Evolutionary conservation across 371 early-diverging fungal species (phyloP).

Genomic region (Circinella minor): DNA sequence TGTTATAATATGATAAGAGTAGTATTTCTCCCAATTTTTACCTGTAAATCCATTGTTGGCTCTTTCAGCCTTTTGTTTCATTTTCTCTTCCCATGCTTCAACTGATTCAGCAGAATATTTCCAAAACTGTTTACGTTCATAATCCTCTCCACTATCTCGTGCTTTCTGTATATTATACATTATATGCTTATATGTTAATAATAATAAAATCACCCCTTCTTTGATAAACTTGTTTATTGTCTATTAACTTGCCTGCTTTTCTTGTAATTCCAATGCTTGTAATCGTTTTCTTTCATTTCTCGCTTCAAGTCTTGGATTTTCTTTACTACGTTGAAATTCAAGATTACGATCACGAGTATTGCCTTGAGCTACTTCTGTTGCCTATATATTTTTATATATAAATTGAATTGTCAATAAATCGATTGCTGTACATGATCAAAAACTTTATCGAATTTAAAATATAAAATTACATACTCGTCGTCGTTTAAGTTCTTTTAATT

Average conservation of each 20-base stretch:
- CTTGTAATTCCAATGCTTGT: slow-evolving; percentile 75
- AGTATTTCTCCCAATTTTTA: slow-evolving; percentile 21
- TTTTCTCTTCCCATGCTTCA: slow-evolving; percentile 85
- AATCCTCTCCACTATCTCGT: slow-evolving; percentile 79
- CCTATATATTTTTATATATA: slow-evolving; percentile 16
- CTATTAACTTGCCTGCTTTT: slow-evolving; percentile 48
- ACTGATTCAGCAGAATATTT: slow-evolving; percentile 88
- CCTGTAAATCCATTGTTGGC: slow-evolving; percentile 86
- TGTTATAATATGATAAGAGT: too few relatives aligned
- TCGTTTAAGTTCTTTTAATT: slow-evolving; percentile 27
- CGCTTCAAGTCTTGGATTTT: slow-evolving; percentile 69
- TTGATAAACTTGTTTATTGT: too few relatives aligned
- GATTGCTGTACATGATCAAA: not conserved
- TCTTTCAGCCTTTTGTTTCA: slow-evolving; percentile 65
- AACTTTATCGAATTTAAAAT: not conserved
- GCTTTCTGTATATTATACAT: slow-evolving; percentile 47
- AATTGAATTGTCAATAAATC: not conserved
- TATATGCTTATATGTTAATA: not conserved
- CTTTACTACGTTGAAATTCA: slow-evolving; percentile 79
- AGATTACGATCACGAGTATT: slow-evolving; percentile 81
- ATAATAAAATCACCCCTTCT: not conserved
- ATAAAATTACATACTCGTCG: slow-evolving; percentile 21
- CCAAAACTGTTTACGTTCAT: slow-evolving; percentile 82
- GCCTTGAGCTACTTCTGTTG: slow-evolving; percentile 67
- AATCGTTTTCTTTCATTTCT: slow-evolving; percentile 70